Base-by-base conservation (phyloP, 2,329 filamentous ascomycete species). In the Mycogone perniciosa region DNA sequence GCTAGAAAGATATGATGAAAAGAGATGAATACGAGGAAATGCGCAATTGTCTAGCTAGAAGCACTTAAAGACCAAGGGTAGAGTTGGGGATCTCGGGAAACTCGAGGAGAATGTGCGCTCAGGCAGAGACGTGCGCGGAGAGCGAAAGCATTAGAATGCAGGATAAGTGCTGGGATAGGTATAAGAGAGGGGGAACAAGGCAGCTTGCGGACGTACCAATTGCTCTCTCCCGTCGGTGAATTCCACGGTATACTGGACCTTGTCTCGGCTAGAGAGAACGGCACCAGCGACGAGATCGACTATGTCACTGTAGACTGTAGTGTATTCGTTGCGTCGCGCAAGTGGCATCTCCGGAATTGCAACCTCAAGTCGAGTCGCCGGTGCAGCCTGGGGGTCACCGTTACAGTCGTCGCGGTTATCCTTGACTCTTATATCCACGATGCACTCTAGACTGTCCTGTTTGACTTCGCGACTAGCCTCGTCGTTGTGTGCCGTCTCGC, bases 181-280 rank as follows among this genome's bases (percentile, higher is more conserved):
- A 29, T n/a, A 31, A 41, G n/a, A 43, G n/a, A 29, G 31, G 10
- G 45, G 29, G 39, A 33, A 46, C 44, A 35, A 38, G 52, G 31
- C n/a, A 44, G 43, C 26, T 45, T 26, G 30, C 45, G 38, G 31
- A 71, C 74, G 67, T 67, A 78, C 76, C 57, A 67, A 52, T 48
- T 75, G 67, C 54, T 70, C 57, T 45, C 68, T 66, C 27, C 74
- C 75, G 56, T 77, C 75, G 31, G 69, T 68, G 44, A 76, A 77
- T 52, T 76, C 73, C 8, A 73, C 64, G 4, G 57, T 60, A 40
- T 71, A 73, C 26, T 60, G 60, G 2, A 58, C 26, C 7, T 66
- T 57, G 6, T 56, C 59, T 7, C 54, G 52, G 10, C 62, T 59
- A 1, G 57, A 57, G 1, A 58, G 53, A 10, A 63, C 55, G 47